Percentiles rank a stretch among this genome's conserved stretches.
Conservation (phyloP, 1,284 basidiomycete species). For the Ceratobasidium sp. region DNA sequence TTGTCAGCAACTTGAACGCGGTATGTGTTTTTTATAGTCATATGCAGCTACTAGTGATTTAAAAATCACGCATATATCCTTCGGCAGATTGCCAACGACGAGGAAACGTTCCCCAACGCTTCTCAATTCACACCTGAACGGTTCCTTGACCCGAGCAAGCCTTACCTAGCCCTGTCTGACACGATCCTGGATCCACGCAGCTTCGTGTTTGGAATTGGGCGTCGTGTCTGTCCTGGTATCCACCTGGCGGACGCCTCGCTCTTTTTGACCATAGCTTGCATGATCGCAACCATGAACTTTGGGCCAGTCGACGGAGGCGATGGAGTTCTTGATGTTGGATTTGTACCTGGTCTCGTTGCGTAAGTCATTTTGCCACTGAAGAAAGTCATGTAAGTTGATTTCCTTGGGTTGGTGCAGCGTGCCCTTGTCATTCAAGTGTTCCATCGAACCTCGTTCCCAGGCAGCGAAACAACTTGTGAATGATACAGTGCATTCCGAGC, state of each 20-base stretch:
- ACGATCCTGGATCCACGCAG: not conserved
- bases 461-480: constrained; percentile 10
- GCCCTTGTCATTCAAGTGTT: constrained; percentile 19
- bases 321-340: constrained; percentile 7
- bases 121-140: constrained; percentile 19
- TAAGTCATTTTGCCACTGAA: not conserved
- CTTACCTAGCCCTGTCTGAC: not conserved
- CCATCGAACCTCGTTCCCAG: constrained; percentile 33
- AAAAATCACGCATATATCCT: not conserved
- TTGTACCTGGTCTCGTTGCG: not conserved
- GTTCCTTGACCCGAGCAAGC: not conserved
- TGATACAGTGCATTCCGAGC: constrained; percentile 1
- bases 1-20: constrained; percentile 10
- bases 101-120: constrained; percentile 14
- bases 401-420: not conserved
- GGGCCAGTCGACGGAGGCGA: constrained; percentile 6
- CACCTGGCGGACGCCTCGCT: not conserved
- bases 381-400: not conserved
- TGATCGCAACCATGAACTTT: constrained; percentile 29
- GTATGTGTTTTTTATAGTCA: not conserved
- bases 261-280: not conserved
- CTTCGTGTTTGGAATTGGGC: constrained; percentile 25
- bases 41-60: not conserved
- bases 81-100: constrained; percentile 3
- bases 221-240: constrained; percentile 14